Evolutionary conservation across 257 asterid species (phyloP), one percentile per base, ranked within the genome.

Genomic region (Solanum virginianum): DNA sequence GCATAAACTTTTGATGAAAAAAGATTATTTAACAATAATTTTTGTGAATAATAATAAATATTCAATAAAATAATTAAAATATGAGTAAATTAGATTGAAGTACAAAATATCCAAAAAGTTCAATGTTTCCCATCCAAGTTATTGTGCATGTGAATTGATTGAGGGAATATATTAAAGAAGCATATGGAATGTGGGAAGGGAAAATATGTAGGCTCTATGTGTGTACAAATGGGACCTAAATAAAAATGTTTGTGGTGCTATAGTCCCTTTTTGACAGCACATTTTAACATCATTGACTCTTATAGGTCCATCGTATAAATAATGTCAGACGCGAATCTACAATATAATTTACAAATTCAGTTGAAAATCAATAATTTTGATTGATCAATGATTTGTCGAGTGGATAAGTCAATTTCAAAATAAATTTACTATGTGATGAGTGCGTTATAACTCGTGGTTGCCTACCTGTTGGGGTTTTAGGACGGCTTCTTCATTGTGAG

Each of bases 21-120:
- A 29, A 66, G 22, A 0, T 15, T 29, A 29, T 32, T 7, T 2
- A 26, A 26, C 0, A 0, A 0, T 65, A 0, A 0, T 26, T 26
- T 29, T 32, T 29, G 1, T 32, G 45, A 29, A 24, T 3, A 1
- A 43, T 0, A n/a, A 4, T 9, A 47, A 16, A 13, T 7, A 74
- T 74, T 2, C 0, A 18, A 2, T 47, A 0, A 47, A 74, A 13
- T 74, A 74, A 15, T 47, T 5, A 4, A 47, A 4, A 45, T 16
- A 0, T 0, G 15, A 20, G 3, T 12, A 45, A 72, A 26, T 1
- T 59, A 10, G n/a, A 32, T 36, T 16, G 16, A 10, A 24, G 16
- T 51, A 53, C 16, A 7, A 16, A 10, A 26, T 53, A 13, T 53
- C 49, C 29, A 10, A 53, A 36, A 79, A 79, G 49, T 20, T 26